A percentile compares a stretch with the other conserved stretches of the same genome.
Conservation (phyloP, 805 yeast species). For the Lachancea dasiensis region DNA sequence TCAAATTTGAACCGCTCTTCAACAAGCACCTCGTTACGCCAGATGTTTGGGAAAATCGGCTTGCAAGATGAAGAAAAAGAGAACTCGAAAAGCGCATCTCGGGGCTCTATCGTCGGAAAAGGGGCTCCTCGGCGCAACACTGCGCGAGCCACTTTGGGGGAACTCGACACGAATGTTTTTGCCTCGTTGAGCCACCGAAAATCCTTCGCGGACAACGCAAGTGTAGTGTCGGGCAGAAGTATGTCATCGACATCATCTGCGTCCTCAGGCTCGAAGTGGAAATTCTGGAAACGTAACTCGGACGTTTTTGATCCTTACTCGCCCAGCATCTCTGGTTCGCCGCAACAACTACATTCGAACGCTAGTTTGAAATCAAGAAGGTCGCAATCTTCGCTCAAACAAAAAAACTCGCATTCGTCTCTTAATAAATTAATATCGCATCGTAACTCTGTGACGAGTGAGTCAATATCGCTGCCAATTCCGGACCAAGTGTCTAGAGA, state of each 20-base stretch:
- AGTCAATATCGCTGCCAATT: slow-evolving; percentile 49
- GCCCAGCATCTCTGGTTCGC: not conserved
- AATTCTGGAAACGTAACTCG: slow-evolving; percentile 30
- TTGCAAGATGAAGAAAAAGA: slow-evolving; percentile 22
- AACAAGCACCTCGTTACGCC: slow-evolving; percentile 30
- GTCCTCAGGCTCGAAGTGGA: slow-evolving; percentile 27
- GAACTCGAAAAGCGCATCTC: slow-evolving; percentile 10
- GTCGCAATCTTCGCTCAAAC: slow-evolving; percentile 22
- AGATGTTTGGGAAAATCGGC: slow-evolving; percentile 26
- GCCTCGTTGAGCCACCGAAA: slow-evolving; percentile 4
- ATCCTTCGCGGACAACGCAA: slow-evolving; percentile 7
- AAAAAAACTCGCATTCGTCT: slow-evolving; percentile 31
- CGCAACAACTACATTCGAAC: slow-evolving; percentile 2
- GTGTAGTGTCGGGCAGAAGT: slow-evolving; percentile 13
- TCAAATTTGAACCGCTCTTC: slow-evolving; percentile 24
- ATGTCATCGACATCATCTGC: slow-evolving; percentile 15
- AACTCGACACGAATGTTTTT: slow-evolving; percentile 8
- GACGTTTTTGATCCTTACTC: slow-evolving; percentile 2
- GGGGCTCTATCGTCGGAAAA: slow-evolving; percentile 5
- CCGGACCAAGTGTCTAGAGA: slow-evolving; percentile 51
- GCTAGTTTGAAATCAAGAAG: slow-evolving; percentile 9
- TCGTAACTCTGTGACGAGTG: slow-evolving; percentile 20
- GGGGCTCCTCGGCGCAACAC: slow-evolving; percentile 3
- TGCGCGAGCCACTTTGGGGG: slow-evolving; percentile 6
- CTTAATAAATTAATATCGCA: slow-evolving; percentile 27